These are phyloP conservation scores for Pythium pyrilobum DNA, from an alignment of 352 stramenopile species.

Conservation along the genomic window DNA sequence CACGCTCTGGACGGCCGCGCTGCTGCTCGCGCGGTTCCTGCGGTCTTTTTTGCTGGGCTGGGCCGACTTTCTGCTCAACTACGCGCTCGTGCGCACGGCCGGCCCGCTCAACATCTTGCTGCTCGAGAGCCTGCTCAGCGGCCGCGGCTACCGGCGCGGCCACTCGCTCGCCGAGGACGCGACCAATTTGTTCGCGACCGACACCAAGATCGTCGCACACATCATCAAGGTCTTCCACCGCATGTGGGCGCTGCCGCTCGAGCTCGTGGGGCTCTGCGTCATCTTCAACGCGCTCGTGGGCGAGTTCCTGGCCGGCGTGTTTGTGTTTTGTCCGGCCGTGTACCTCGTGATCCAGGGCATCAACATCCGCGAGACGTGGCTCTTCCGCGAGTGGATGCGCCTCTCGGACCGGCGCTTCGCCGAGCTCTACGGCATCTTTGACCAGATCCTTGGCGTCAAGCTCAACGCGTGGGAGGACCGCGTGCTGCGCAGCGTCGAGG, in stretches of 20 bases:
- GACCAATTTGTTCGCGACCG: slow-evolving; percentile 31
- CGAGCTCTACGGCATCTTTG: slow-evolving; percentile 17
- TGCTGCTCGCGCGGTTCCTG: slow-evolving; percentile 27
- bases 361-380: slow-evolving; percentile 18
- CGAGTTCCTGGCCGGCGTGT: slow-evolving; percentile 27
- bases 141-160: neutral
- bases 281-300: slow-evolving; percentile 22
- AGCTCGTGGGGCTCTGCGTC: slow-evolving; percentile 25
- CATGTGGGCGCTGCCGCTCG: slow-evolving; percentile 26
- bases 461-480: slow-evolving; percentile 56
- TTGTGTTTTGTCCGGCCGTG: slow-evolving; percentile 32
- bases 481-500: slow-evolving; percentile 34
- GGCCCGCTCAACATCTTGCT: slow-evolving; percentile 26
- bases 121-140: slow-evolving; percentile 24
- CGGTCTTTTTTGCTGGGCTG: slow-evolving; percentile 27
- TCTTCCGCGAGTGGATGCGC: slow-evolving; percentile 13
- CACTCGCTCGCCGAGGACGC: slow-evolving; percentile 3
- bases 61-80: slow-evolving; percentile 27
- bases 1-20: slow-evolving; percentile 24
- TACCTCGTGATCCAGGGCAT: slow-evolving; percentile 48
- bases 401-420: slow-evolving; percentile 18
- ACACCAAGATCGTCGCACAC: slow-evolving; percentile 17
- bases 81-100: slow-evolving; percentile 16
- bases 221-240: slow-evolving; percentile 29
- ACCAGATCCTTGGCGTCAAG: slow-evolving; percentile 29